Evolutionary conservation across 2,329 filamentous ascomycete species (phyloP).

Genomic region (Epichloe scottii): DNA sequence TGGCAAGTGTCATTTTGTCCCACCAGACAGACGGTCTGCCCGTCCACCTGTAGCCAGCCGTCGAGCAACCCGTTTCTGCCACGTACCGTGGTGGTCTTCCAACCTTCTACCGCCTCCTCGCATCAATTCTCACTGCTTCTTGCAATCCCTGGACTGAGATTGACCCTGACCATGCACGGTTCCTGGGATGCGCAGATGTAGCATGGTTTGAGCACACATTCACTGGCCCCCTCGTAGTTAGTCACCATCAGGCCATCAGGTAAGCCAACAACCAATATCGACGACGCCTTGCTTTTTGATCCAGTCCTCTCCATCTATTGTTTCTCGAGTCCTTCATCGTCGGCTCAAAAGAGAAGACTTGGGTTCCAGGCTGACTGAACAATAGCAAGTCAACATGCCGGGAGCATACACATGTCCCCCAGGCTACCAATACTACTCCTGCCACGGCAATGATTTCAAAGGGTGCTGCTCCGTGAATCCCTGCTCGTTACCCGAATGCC

Average conservation of each 20-base stretch:
- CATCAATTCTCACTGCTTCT: background rate
- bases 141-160: background rate
- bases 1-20: background rate
- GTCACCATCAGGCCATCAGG: background rate
- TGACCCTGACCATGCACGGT: too few species aligned
- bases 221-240: background rate
- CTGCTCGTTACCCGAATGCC: conserved; percentile 18
- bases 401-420: conserved; percentile 13
- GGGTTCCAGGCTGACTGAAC: background rate
- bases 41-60: conserved; percentile 4
- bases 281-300: too few species aligned
- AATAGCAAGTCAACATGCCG: background rate
- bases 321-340: background rate
- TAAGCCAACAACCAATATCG: background rate
- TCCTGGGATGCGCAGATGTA: background rate
- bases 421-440: conserved; percentile 25
- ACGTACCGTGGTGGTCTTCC: background rate
- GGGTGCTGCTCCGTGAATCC: conserved; percentile 35
- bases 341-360: background rate
- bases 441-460: conserved; percentile 21
- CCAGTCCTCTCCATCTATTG: too few species aligned
- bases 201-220: background rate
- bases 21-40: background rate
- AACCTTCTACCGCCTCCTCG: background rate
- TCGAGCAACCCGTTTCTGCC: background rate